Conservation (phyloP, 2,329 filamentous ascomycete genomes). For the Hypomyces perniciosus region DNA sequence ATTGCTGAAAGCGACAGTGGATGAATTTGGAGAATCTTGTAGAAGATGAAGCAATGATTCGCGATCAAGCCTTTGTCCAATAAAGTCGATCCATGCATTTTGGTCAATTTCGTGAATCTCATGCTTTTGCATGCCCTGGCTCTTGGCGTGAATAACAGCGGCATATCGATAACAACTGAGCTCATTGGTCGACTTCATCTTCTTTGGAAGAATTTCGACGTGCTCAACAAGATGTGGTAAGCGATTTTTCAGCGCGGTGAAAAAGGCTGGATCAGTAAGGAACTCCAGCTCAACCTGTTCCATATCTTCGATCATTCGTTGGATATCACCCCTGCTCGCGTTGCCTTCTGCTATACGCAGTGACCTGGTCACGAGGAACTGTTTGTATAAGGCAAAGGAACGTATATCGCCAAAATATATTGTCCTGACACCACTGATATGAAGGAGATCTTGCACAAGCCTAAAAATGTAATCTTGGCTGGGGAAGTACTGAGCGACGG, state of each 20-base stretch:
- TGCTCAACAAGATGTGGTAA: conserved; percentile 12
- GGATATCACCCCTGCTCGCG: conserved; percentile 6
- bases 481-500: conserved; percentile 25
- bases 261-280: conserved; percentile 22
- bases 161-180: conserved; percentile 6
- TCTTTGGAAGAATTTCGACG: conserved; percentile 8
- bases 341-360: conserved; percentile 1
- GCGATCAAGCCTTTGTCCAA: conserved; percentile 3
- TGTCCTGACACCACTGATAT: background rate
- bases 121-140: background rate
- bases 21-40: background rate
- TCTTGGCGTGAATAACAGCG: background rate
- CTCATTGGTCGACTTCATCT: conserved; percentile 7
- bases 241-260: conserved; percentile 14
- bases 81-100: conserved; percentile 18
- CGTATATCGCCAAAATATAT: conserved; percentile 21
- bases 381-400: conserved; percentile 14
- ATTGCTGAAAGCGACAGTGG: conserved; percentile 16
- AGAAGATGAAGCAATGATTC: conserved; percentile 12
- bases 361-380: conserved; percentile 15
- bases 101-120: conserved; percentile 10
- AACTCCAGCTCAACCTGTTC: conserved; percentile 17
- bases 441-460: conserved; percentile 14
- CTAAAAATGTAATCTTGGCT: conserved; percentile 19
- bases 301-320: conserved; percentile 11